Percentiles rank a stretch among this genome's conserved stretches.
phyloP scores from a whole-genome alignment of 257 asterid species.

The Solanum corneliomulleri region DNA sequence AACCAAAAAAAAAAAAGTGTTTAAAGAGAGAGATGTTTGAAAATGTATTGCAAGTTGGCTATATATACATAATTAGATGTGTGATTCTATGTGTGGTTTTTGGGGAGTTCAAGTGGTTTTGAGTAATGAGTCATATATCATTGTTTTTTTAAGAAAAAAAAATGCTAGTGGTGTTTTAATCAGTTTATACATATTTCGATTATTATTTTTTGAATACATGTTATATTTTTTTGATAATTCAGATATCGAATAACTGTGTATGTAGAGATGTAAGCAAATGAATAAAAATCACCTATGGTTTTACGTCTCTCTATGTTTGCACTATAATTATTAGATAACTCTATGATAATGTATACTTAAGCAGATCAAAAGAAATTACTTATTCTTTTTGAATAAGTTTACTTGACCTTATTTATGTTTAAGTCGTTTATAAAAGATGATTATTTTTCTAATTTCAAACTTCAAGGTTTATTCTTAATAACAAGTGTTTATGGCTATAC shows the following conservation, averaged over 20 bases:
- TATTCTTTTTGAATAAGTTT: background rate
- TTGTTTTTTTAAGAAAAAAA: background rate
- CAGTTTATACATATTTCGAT: rapidly evolving
- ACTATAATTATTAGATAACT: background rate
- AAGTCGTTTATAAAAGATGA: background rate
- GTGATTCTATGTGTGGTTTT: background rate
- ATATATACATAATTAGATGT: background rate
- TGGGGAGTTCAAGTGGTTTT: background rate
- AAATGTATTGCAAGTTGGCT: constrained; percentile 6
- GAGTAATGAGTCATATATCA: background rate
- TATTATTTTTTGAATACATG: background rate
- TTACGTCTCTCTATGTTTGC: background rate
- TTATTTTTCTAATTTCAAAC: background rate
- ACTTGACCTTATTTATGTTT: background rate
- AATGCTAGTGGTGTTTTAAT: background rate
- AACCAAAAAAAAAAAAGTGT: background rate
- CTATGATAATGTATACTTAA: background rate
- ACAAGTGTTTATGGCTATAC: background rate
- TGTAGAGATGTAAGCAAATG: rapidly evolving
- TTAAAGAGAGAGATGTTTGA: background rate
- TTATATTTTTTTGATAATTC: background rate
- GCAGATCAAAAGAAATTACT: background rate
- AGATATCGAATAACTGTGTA: background rate
- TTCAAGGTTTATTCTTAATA: background rate
- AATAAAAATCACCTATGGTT: background rate